A percentile compares a stretch with the other conserved stretches of the same genome.
phyloP scores from a whole-genome alignment of 2,329 filamentous ascomycete species.

The Chaetomium globosum region DNA sequence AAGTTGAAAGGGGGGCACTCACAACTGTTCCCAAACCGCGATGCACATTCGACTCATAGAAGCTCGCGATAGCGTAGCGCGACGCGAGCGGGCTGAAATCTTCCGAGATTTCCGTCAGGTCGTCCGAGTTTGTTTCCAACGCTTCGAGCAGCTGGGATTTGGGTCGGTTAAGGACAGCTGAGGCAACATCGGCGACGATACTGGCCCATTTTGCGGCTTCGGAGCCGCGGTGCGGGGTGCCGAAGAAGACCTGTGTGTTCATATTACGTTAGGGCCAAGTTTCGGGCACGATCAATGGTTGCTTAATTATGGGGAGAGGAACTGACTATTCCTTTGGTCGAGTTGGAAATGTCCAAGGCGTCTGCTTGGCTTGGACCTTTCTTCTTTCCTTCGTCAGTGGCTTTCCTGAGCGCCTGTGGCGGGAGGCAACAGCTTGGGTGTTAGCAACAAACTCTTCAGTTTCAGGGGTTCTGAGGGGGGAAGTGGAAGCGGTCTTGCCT shows the following conservation, averaged over 20 bases:
- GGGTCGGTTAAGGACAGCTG: neutral
- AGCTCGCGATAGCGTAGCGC: slow-evolving; percentile 25
- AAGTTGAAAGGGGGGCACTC: neutral
- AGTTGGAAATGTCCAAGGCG: slow-evolving; percentile 14
- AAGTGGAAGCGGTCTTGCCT: slow-evolving; percentile 11
- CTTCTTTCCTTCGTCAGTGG: neutral
- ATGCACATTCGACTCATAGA: slow-evolving; percentile 21
- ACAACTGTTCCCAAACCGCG: neutral
- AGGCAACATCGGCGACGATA: neutral
- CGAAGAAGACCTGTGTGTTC: slow-evolving; percentile 28
- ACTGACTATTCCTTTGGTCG: slow-evolving; percentile 21
- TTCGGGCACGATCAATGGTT: neutral
- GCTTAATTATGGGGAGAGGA: too few species aligned
- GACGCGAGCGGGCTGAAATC: slow-evolving; percentile 19
- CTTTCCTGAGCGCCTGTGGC: slow-evolving; percentile 1
- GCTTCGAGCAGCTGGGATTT: neutral
- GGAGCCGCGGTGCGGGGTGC: slow-evolving; percentile 29
- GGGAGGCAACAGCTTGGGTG: neutral
- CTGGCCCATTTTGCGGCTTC: slow-evolving; percentile 15
- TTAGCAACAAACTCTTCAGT: neutral
- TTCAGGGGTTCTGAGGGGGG: neutral
- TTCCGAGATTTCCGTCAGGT: slow-evolving; percentile 20
- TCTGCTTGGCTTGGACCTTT: neutral
- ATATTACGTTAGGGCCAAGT: neutral
- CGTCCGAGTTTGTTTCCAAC: slow-evolving; percentile 12